Conservation (phyloP, 768 basidiomycete species). For the Coprinopsis cinerea region DNA sequence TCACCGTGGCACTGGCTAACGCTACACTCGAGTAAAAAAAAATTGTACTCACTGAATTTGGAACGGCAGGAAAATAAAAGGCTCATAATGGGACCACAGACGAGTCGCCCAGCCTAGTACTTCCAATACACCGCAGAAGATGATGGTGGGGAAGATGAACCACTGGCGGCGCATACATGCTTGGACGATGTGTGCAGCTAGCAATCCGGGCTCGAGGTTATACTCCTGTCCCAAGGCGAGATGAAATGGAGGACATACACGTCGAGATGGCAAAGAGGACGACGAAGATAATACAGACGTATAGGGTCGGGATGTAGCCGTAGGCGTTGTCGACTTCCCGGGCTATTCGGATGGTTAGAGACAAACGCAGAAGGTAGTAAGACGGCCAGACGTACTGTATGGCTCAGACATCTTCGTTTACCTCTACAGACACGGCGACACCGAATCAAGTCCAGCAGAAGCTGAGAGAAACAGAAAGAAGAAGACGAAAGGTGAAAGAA, state of each 20-base stretch:
- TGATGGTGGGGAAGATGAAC: slow-evolving; percentile 20
- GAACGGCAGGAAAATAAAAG: slow-evolving; percentile 14
- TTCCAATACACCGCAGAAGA: slow-evolving; percentile 21
- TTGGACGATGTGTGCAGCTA: slow-evolving; percentile 13
- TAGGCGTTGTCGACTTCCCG: background rate
- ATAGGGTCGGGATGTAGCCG: slow-evolving; percentile 1
- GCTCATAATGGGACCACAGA: slow-evolving; percentile 19
- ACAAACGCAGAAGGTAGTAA: no score
- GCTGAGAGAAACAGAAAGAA: no score
- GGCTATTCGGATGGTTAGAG: no score
- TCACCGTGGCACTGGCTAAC: no score
- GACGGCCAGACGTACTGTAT: no score
- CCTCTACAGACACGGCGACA: no score
- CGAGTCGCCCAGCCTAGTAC: slow-evolving; percentile 20
- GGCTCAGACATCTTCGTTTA: no score
- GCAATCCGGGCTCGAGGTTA: background rate
- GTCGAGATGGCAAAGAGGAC: slow-evolving; percentile 28
- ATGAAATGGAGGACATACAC: slow-evolving; percentile 18
- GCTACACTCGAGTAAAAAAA: no score
- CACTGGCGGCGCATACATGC: slow-evolving; percentile 16
- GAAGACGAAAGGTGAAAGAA: background rate
- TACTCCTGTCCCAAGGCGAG: background rate
- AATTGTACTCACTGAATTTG: slow-evolving; percentile 17
- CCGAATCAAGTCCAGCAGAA: no score
- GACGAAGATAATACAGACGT: slow-evolving; percentile 14